Evolutionary conservation across 2,329 filamentous ascomycete genomes (phyloP).

Genomic region (Sarocladium strictum): DNA sequence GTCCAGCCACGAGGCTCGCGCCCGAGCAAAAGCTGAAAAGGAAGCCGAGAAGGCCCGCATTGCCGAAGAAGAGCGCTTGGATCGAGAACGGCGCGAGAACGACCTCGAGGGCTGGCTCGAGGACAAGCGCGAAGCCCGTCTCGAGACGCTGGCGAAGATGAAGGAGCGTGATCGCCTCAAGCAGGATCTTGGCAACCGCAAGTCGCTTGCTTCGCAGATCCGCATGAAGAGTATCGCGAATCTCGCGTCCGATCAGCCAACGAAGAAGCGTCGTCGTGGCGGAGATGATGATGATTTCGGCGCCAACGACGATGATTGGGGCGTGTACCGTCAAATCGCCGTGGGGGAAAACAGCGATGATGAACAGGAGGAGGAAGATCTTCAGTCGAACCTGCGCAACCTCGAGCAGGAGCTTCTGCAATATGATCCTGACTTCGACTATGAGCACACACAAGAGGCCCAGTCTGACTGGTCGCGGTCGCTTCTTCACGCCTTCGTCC

Average conservation of each 20-base stretch:
- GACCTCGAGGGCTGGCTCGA: constrained; percentile 83
- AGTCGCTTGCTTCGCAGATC: constrained; percentile 91
- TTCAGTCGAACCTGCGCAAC: constrained; percentile 63
- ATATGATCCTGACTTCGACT: constrained; percentile 83
- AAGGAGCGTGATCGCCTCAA: constrained; percentile 92
- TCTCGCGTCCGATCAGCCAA: constrained; percentile 81
- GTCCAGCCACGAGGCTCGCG: constrained; percentile 87
- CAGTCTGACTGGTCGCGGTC: constrained; percentile 94
- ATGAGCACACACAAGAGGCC: constrained; percentile 86
- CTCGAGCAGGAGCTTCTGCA: constrained; percentile 81
- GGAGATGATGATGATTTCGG: constrained; percentile 96
- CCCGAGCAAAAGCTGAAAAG: constrained; percentile 93
- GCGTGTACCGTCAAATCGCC: constrained; percentile 88
- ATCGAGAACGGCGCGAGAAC: constrained; percentile 76
- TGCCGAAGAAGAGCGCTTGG: constrained; percentile 76
- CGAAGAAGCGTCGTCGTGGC: constrained; percentile 77
- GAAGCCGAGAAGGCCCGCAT: constrained; percentile 82
- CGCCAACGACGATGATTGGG: constrained; percentile 96
- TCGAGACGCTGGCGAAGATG: constrained; percentile 69
- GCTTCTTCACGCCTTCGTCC: constrained; percentile 81
- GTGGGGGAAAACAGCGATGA: constrained; percentile 79
- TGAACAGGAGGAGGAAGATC: constrained; percentile 87
- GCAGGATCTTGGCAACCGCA: constrained; percentile 91
- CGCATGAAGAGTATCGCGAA: constrained; percentile 98
- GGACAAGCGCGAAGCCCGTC: constrained; percentile 70